A percentile compares a stretch with the other conserved stretches of the same genome.
phyloP scores from a whole-genome alignment of 352 stramenopile species.

The Globisporangium barbulae region DNA sequence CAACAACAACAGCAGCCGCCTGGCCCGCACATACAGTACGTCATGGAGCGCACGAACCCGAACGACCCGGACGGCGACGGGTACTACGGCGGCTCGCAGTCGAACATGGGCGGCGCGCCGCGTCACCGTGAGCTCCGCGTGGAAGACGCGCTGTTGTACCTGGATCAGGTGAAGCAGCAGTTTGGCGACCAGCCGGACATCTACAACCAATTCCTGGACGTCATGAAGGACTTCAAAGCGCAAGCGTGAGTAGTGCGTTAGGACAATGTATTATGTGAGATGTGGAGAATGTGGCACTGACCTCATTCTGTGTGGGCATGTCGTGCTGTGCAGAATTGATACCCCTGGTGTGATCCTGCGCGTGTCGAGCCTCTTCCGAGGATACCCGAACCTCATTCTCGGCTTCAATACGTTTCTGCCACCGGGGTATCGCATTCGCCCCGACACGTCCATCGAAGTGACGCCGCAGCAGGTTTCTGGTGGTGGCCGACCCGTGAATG shows the following conservation, averaged over 20 bases:
- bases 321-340: conserved; percentile 84
- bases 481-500: conserved; percentile 17
- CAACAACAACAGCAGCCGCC: conserved; percentile 31
- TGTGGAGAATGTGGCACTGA: neutral
- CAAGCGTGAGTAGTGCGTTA: conserved; percentile 54
- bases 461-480: conserved; percentile 64
- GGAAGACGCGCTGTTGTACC: conserved; percentile 99
- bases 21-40: conserved; percentile 37
- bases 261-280: neutral
- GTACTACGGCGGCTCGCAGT: conserved; percentile 27
- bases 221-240: conserved; percentile 99
- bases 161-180: conserved; percentile 99
- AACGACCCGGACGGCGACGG: conserved; percentile 28
- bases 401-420: conserved; percentile 99
- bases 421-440: conserved; percentile 88
- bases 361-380: conserved; percentile 98
- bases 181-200: conserved; percentile 99
- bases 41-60: conserved; percentile 48
- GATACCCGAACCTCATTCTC: conserved; percentile 98
- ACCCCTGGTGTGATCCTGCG: conserved; percentile 97
- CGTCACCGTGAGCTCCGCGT: conserved; percentile 87
- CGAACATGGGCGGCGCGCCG: conserved; percentile 31
- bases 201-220: conserved; percentile 99
- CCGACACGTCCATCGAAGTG: conserved; percentile 79
- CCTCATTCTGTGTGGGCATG: neutral